Base-by-base conservation (phyloP, 2,329 filamentous ascomycete genomes). In the Fusarium continuum region DNA sequence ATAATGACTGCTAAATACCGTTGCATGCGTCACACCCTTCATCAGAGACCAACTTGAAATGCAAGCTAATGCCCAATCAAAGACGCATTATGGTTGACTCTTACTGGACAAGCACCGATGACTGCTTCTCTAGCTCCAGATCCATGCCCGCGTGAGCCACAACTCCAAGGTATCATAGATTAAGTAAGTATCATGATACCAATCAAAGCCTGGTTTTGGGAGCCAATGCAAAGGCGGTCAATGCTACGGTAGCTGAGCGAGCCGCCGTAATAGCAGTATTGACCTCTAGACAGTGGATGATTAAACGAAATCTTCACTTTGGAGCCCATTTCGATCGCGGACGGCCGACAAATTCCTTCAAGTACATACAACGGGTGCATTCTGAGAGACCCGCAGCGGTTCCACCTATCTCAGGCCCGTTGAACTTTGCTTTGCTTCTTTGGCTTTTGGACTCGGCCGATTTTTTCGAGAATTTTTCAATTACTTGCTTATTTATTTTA, bases 101-200 rank as follows among this genome's bases (percentile, higher is more conserved):
- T 39, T 55, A 45, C 26, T 55, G 48, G 55, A 35, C 17, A 26
- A 43, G 25, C 31, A 60, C 13, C 43, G 54, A 55, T 62, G 32
- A 57, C 50, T 62, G 61, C 32, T 52, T 41, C 59, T 50, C 55
- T 60, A 53, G 50, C 63, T 70, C 55, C 53, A 46, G 40, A 57
- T 23, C 53, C 36, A 51, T 69, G 65, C 60, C 63, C 68, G 67
- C 65, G 67, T 69, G 65, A 70, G 68, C 65, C 55, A 61, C 63
- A 49, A 65, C 57, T 55, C 62, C 44, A 47, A 62, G 56, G 56
- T 55, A 68, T 64, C 62, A 54, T 47, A 38, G 56, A 56, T 55
- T 35, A 57, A 49, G 57, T 35, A 57, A 49, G 57, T 51, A 64
- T 61, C 60, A 56, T 55, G 49, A 60, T 52, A 38, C 40, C 48